These are phyloP conservation scores for Penicillium sp. DNA, from an alignment of 2,329 filamentous ascomycete genomes.

Conservation along the genomic window DNA sequence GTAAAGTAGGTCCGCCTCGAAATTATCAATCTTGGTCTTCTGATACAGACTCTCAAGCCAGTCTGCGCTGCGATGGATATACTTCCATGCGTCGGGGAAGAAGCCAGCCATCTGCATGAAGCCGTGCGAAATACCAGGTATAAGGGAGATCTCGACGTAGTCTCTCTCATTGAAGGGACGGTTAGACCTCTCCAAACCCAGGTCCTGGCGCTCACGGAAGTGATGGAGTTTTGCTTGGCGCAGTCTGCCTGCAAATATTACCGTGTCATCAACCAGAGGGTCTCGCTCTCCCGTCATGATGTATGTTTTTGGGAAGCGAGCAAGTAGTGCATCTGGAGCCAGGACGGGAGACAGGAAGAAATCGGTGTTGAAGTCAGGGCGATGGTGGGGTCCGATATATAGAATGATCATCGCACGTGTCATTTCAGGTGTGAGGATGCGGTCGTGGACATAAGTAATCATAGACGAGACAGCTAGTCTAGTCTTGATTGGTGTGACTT, in stretches of 20 bases:
- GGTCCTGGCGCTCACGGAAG: slow-evolving; percentile 54
- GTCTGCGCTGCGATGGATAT: slow-evolving; percentile 71
- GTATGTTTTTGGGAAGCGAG: slow-evolving; percentile 88
- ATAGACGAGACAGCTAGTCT: slow-evolving; percentile 93
- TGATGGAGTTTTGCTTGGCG: slow-evolving; percentile 68
- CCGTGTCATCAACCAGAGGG: slow-evolving; percentile 92
- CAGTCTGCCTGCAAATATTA: slow-evolving; percentile 90
- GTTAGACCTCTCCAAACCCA: slow-evolving; percentile 52
- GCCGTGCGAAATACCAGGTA: slow-evolving; percentile 88
- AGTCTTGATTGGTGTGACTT: slow-evolving; percentile 62
- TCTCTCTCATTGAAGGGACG: slow-evolving; percentile 68
- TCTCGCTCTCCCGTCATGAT: slow-evolving; percentile 94
- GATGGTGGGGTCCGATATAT: slow-evolving; percentile 89
- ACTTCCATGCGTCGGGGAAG: slow-evolving; percentile 86
- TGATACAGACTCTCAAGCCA: slow-evolving; percentile 81
- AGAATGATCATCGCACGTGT: slow-evolving; percentile 99
- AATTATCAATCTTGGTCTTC: slow-evolving; percentile 19
- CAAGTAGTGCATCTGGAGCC: slow-evolving; percentile 78
- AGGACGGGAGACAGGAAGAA: slow-evolving; percentile 87
- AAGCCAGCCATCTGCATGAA: slow-evolving; percentile 88
- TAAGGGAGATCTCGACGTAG: slow-evolving; percentile 74
- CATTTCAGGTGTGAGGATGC: slow-evolving; percentile 93
- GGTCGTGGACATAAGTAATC: slow-evolving; percentile 97
- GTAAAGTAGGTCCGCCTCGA: slow-evolving; percentile 15
- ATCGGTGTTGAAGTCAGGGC: slow-evolving; percentile 88